phyloP scores from a whole-genome alignment of 106 monocot genomes.

The Dioscorea zingiberensis region DNA sequence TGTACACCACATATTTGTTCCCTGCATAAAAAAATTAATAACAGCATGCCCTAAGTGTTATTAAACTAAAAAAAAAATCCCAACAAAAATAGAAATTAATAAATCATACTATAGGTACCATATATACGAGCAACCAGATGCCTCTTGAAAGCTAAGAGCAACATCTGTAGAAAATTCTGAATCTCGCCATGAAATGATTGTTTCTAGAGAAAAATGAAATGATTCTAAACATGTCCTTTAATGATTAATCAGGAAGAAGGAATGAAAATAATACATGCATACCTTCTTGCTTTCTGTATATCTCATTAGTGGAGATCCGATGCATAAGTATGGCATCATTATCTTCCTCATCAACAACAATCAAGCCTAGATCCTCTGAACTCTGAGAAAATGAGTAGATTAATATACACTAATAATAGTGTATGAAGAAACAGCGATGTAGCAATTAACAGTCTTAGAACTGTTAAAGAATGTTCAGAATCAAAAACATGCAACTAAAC shows the following conservation, averaged over 20 bases:
- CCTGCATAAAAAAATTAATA: constrained; percentile 30
- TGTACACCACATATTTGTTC: constrained; percentile 78
- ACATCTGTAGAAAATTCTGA: constrained; percentile 65
- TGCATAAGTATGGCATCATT: constrained; percentile 77
- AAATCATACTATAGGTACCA: constrained; percentile 36
- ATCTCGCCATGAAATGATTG: constrained; percentile 97
- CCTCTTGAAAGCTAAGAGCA: constrained; percentile 95
- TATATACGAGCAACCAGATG: constrained; percentile 89
- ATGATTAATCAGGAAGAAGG: not conserved
- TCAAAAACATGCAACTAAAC: not conserved
- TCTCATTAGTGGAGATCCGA: constrained; percentile 75
- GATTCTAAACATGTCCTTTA: not conserved
- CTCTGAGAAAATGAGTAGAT: constrained; percentile 19
- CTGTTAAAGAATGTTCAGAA: not conserved
- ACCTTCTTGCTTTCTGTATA: constrained; percentile 96
- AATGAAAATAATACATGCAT: not conserved
- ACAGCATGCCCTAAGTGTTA: not conserved
- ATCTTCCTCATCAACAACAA: constrained; percentile 91
- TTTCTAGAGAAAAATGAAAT: constrained; percentile 44
- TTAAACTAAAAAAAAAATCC: not conserved
- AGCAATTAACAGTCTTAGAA: not conserved
- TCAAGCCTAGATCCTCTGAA: constrained; percentile 78
- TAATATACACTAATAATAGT: not conserved
- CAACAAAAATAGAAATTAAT: not conserved
- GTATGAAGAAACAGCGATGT: not conserved